These are phyloP conservation scores for Ceratobasidium sp. DNA, from an alignment of 1,284 basidiomycete genomes.

Conservation along the genomic window DNA sequence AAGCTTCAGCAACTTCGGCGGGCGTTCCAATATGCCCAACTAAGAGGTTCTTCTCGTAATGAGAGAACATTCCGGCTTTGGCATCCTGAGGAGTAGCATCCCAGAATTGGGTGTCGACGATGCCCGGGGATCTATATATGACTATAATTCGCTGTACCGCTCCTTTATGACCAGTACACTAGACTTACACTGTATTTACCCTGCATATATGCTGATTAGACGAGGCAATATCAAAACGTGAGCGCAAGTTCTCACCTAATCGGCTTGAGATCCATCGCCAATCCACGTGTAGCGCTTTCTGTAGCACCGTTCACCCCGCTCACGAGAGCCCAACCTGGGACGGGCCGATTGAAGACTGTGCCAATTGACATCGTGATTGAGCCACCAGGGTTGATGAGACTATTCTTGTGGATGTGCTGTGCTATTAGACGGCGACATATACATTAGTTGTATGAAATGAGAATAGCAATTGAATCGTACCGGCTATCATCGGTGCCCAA, in stretches of 20 bases:
- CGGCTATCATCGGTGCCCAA: conserved; percentile 10
- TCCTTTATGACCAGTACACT: not conserved
- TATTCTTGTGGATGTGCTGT: conserved; percentile 18
- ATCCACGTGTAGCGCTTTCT: not conserved
- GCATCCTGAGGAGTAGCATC: not conserved
- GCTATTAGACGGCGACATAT: not conserved
- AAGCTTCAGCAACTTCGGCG: conserved; percentile 23
- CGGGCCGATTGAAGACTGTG: not conserved
- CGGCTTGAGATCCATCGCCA: conserved; percentile 19
- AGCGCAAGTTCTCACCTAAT: conserved; percentile 1
- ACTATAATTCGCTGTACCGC: not conserved
- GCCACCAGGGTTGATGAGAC: conserved; percentile 19
- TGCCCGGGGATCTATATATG: conserved; percentile 4
- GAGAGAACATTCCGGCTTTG: not conserved
- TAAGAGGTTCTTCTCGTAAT: not conserved
- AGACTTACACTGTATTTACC: conserved; percentile 8
- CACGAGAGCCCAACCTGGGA: conserved; percentile 18
- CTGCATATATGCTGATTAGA: not conserved
- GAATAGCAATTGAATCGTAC: not conserved
- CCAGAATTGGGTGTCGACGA: conserved; percentile 17
- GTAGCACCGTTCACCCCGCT: not conserved
- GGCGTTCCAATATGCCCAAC: conserved; percentile 8
- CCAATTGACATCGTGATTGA: conserved; percentile 9
- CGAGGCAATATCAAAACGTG: too few species aligned
- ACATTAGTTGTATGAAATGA: too few species aligned